These are phyloP conservation scores for Ramicandelaber brevisporus DNA, from an alignment of 192 early-diverging fungal genomes.

Conservation along the genomic window DNA sequence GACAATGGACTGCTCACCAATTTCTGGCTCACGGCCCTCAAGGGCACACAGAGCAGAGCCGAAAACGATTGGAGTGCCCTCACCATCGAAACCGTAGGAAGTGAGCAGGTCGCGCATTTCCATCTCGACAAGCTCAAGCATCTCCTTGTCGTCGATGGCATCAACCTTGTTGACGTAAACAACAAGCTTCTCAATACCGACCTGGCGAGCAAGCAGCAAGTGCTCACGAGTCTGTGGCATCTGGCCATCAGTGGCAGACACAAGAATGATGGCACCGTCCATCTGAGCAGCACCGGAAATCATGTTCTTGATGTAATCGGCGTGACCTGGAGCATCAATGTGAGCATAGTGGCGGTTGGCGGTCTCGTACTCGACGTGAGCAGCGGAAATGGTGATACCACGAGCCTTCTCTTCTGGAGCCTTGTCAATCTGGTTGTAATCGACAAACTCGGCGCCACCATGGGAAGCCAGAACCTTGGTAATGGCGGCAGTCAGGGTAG, in stretches of 20 bases:
- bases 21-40: constrained; percentile 69
- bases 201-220: constrained; percentile 83
- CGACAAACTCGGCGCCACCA: constrained; percentile 74
- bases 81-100: constrained; percentile 84
- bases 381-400: constrained; percentile 93
- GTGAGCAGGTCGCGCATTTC: constrained; percentile 87
- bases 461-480: constrained; percentile 70
- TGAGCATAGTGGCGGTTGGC: constrained; percentile 75
- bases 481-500: constrained; percentile 94
- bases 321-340: constrained; percentile 91
- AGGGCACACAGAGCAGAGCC: constrained; percentile 90
- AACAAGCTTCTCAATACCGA: constrained; percentile 76
- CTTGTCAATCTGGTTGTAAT: constrained; percentile 95
- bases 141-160: constrained; percentile 84
- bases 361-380: constrained; percentile 96
- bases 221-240: constrained; percentile 99
- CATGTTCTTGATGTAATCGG: constrained; percentile 99
- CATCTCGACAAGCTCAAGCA: constrained; percentile 97
- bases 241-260: constrained; percentile 92
- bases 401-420: constrained; percentile 93
- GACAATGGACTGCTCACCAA: constrained; percentile 67
- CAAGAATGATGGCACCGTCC: constrained; percentile 97
- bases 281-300: constrained; percentile 94
- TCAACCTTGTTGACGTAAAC: constrained; percentile 99
- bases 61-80: constrained; percentile 69